Evolutionary conservation across 1,284 basidiomycete genomes (phyloP).

Genomic region (Serendipita sp.): DNA sequence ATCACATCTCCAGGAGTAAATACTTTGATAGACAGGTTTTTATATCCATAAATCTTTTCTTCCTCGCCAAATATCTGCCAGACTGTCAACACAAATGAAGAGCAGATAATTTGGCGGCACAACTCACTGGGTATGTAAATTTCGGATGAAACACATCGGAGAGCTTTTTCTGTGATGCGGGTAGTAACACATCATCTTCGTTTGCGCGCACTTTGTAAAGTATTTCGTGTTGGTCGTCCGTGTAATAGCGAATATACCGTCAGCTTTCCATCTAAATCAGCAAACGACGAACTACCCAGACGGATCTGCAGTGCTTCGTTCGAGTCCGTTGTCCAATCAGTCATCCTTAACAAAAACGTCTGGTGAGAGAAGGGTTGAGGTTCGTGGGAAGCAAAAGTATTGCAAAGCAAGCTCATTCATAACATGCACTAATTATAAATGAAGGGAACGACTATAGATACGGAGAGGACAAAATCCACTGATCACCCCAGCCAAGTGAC

Average conservation of each 20-base stretch:
- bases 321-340: conserved; percentile 36
- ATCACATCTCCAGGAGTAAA: conserved; percentile 19
- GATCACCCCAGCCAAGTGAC: background rate
- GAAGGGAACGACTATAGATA: background rate
- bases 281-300: conserved; percentile 37
- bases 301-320: conserved; percentile 62
- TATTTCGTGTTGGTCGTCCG: background rate
- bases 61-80: conserved; percentile 82
- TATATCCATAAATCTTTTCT: conserved; percentile 93
- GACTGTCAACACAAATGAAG: background rate
- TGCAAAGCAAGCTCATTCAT: no score
- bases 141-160: conserved; percentile 60
- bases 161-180: conserved; percentile 33
- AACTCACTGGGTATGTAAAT: conserved; percentile 75
- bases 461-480: background rate
- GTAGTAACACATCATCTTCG: conserved; percentile 47
- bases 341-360: conserved; percentile 9
- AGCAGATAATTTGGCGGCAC: background rate
- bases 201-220: conserved; percentile 38
- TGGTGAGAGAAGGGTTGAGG: background rate
- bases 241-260: background rate
- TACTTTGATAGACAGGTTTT: conserved; percentile 69
- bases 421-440: background rate
- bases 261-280: background rate
- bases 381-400: background rate